Evolutionary conservation across 192 early-diverging fungal genomes (phyloP), one percentile per base, ranked within the genome.

Genomic region (Coemansia sp.): DNA sequence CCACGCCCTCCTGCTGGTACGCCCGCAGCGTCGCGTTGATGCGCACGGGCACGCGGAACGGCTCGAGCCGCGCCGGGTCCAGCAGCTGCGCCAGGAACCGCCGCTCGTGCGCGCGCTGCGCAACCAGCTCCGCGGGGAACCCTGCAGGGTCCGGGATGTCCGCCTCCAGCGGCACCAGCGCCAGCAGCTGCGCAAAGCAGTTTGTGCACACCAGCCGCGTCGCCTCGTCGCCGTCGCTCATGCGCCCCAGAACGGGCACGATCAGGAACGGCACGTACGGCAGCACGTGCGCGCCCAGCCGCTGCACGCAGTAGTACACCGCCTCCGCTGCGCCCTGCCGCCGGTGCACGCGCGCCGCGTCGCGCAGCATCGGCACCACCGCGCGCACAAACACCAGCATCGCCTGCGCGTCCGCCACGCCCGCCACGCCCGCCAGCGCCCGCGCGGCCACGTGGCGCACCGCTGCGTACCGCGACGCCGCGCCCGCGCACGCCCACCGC

Each of bases 1-100:
- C 95, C 30, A 99, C 91, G 46, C 97, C 97, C 56, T 98, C 97
- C 70, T 96, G 93, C 71, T 99, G 97, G 80, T 99, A 99, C 75
- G 87, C 85, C 53, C 97, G 81, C 59, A 99, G 73, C 56, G 94
- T 91, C 0, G 95, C 97, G 30, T 92, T 93, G 75, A 99, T 91
- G n/a, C 78, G 85, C 30, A 92, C 87, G 0, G 95, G 94, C 22
- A 99, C 85, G 18, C 79, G 60, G 75, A 90, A 96, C n/a, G 86
- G 82, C 53, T 95, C 92, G 8, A 97, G 80, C 58, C 93, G 91
- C 12, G 87, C 84, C 54, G 87, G 86, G 47, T 96, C 97, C 54
- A 98, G 72, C 32, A 99, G 84, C 78, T 99, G 97, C 28, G 91
- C 84, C 65, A 99, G 76, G 74, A 99, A 99, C 69, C 85, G 79